Percentiles rank a stretch among this genome's conserved stretches.
These are phyloP conservation scores for Delphinella strobiligena DNA, from an alignment of 2,329 filamentous ascomycete species.

Conservation along the genomic window DNA sequence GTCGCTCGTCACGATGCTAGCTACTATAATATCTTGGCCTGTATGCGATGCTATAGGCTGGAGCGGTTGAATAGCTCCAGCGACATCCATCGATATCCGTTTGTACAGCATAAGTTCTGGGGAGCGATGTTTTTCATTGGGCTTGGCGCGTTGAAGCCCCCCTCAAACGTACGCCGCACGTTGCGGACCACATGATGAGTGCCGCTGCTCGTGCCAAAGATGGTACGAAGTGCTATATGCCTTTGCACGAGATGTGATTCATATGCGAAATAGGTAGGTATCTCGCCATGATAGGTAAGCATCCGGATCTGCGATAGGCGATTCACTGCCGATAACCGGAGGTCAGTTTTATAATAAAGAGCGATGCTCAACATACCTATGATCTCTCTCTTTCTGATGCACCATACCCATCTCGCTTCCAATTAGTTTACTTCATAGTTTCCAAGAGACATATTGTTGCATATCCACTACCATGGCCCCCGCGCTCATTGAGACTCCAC, in stretches of 20 bases:
- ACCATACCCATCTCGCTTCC: no score
- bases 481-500: constrained; percentile 27
- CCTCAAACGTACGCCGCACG: no score
- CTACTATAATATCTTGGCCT: background rate
- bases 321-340: background rate
- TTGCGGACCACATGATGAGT: no score
- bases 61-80: no score
- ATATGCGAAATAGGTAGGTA: background rate
- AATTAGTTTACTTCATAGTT: background rate
- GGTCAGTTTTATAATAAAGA: background rate
- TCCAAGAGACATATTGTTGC: background rate
- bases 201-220: no score
- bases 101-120: background rate
- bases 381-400: background rate
- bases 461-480: constrained; percentile 26
- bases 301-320: background rate
- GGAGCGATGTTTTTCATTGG: background rate
- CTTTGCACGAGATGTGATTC: background rate
- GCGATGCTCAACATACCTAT: background rate
- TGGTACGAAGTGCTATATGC: background rate
- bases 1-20: background rate
- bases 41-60: background rate
- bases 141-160: background rate
- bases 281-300: background rate
- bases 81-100: background rate